Conservation (phyloP, 2,329 filamentous ascomycete species). For the Didymella exigua region DNA sequence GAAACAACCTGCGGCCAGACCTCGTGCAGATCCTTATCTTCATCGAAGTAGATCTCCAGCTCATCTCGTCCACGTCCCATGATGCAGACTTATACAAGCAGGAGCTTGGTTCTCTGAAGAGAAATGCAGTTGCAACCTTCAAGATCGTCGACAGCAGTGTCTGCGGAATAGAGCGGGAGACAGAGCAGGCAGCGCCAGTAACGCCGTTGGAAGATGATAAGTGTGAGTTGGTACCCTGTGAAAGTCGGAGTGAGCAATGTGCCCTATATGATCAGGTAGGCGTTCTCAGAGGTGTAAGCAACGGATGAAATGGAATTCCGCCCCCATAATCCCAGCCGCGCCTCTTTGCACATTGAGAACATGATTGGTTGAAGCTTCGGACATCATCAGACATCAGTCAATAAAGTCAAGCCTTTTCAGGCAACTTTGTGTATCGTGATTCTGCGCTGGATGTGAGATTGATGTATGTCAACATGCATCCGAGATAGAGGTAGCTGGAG, state of each 20-base stretch:
- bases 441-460: neutral
- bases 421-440: neutral
- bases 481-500: no score
- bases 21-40: slow-evolving; percentile 20
- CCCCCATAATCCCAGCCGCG: neutral
- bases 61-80: neutral
- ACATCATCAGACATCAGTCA: neutral
- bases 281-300: neutral
- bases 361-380: neutral
- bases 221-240: no score
- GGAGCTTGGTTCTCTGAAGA: neutral
- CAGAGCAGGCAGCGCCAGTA: no score
- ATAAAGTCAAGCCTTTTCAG: no score
- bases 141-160: no score
- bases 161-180: no score
- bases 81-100: neutral
- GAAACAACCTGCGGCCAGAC: slow-evolving; percentile 17
- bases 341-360: neutral
- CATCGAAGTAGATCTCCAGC: neutral
- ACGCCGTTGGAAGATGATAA: no score
- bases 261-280: no score
- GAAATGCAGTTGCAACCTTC: neutral
- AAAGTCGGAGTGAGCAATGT: no score
- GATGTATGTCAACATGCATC: no score
- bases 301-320: neutral